Conservation (phyloP, 805 yeast species). For the Cyberlindnera lachancei region DNA sequence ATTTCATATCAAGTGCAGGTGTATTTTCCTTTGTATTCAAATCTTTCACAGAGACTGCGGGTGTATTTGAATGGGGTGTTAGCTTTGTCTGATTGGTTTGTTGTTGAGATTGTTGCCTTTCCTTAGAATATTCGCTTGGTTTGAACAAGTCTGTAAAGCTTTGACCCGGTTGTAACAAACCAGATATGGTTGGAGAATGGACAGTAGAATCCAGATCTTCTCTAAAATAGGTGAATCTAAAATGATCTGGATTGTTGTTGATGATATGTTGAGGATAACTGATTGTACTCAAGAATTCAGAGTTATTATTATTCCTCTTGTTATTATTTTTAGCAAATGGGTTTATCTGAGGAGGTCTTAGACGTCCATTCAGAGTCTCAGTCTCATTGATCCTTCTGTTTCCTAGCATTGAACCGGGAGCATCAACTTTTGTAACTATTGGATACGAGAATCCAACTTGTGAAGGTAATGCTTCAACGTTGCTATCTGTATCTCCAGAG, state of each 20-base stretch:
- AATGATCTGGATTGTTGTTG: constrained; percentile 43
- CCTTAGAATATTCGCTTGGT: constrained; percentile 26
- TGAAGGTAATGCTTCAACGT: constrained; percentile 13
- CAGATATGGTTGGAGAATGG: constrained; percentile 84
- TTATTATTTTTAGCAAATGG: constrained; percentile 55
- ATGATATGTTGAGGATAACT: constrained; percentile 38
- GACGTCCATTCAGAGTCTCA: constrained; percentile 49
- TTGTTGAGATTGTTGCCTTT: no score
- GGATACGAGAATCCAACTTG: constrained; percentile 35
- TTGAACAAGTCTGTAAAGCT: constrained; percentile 57
- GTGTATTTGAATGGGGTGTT: constrained; percentile 10
- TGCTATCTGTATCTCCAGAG: no score
- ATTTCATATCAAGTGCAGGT: neutral
- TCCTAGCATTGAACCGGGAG: constrained; percentile 26
- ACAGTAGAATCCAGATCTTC: constrained; percentile 85
- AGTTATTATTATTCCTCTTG: constrained; percentile 6
- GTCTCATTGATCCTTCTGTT: constrained; percentile 47
- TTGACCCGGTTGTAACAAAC: constrained; percentile 58
- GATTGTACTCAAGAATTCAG: constrained; percentile 19
- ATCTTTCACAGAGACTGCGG: constrained; percentile 6
- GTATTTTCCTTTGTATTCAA: neutral
- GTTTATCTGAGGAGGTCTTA: constrained; percentile 66
- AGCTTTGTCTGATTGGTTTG: constrained; percentile 7
- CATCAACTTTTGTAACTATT: constrained; percentile 35
- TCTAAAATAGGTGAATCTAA: constrained; percentile 86